A percentile compares a stretch with the other conserved stretches of the same genome.
Evolutionary conservation across 257 asterid species (phyloP).

Genomic region (Solanum megistacrolobum): DNA sequence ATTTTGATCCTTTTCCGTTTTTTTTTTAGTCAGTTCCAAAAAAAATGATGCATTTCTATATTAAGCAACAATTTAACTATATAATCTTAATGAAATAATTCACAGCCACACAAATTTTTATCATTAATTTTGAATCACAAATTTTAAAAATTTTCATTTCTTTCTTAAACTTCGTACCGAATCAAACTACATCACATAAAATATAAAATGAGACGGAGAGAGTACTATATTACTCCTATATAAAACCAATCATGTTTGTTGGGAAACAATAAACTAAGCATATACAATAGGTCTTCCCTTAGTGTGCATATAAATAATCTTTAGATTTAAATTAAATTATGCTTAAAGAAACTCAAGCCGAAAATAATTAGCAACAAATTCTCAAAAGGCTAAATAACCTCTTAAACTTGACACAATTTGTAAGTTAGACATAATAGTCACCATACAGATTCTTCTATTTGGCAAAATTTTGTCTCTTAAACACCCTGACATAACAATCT

Average conservation of each 20-base stretch:
- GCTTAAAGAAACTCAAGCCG: neutral
- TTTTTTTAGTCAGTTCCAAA: no score
- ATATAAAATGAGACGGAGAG: no score
- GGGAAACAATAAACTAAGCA: neutral
- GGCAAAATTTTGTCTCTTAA: neutral
- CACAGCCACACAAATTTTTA: no score
- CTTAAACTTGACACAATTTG: neutral
- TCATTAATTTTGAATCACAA: accelerated
- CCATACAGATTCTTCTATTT: neutral
- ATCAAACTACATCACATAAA: no score
- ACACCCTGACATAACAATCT: neutral
- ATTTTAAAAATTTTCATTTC: no score
- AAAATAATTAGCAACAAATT: neutral
- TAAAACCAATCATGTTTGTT: neutral
- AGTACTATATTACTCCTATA: neutral
- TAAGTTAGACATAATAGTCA: neutral
- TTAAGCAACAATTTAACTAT: no score
- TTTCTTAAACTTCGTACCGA: accelerated
- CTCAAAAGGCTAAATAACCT: neutral
- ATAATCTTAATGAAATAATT: no score
- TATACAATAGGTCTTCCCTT: neutral
- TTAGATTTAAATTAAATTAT: no score
- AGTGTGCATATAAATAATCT: neutral
- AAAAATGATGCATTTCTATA: no score
- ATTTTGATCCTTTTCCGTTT: no score